A percentile compares a stretch with the other conserved stretches of the same genome.
Evolutionary conservation across 1,139 yeast species (phyloP).

Genomic region (Wickerhamiella pararugosa): DNA sequence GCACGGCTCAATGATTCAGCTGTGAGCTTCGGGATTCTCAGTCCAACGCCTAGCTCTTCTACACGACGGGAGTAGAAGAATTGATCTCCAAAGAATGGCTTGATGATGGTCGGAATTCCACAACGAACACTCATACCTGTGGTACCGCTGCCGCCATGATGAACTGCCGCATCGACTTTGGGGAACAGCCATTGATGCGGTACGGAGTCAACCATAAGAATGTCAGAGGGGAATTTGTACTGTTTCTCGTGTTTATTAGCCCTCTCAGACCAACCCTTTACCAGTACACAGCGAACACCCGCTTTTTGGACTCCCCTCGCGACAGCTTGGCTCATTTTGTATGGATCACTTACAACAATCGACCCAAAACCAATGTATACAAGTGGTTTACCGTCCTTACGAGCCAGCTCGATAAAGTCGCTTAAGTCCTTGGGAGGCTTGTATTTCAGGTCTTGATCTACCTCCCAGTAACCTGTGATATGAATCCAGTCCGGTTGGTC

Average conservation of each 20-base stretch:
- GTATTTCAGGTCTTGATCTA: conserved; percentile 44
- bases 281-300: conserved; percentile 71
- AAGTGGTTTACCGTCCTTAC: conserved; percentile 43
- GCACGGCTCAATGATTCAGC: conserved; percentile 50
- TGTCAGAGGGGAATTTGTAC: conserved; percentile 34
- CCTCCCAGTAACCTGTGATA: conserved; percentile 92
- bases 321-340: conserved; percentile 59
- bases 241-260: conserved; percentile 23
- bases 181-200: conserved; percentile 96
- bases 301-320: conserved; percentile 64
- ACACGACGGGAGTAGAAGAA: conserved; percentile 78
- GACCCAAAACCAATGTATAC: conserved; percentile 95
- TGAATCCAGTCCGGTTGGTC: conserved; percentile 91
- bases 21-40: conserved; percentile 53
- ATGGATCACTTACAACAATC: conserved; percentile 76
- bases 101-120: conserved; percentile 78
- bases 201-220: conserved; percentile 53
- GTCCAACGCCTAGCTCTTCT: conserved; percentile 83
- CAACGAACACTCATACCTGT: conserved; percentile 83
- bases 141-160: conserved; percentile 96
- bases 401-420: conserved; percentile 51
- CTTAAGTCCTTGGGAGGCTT: conserved; percentile 47
- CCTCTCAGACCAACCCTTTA: conserved; percentile 92
- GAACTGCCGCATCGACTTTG: conserved; percentile 82
- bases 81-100: conserved; percentile 95